Evolutionary conservation across 2,329 filamentous ascomycete species (phyloP), one percentile per base, ranked within the genome.

Genomic region (Ampelomyces quisqualis): DNA sequence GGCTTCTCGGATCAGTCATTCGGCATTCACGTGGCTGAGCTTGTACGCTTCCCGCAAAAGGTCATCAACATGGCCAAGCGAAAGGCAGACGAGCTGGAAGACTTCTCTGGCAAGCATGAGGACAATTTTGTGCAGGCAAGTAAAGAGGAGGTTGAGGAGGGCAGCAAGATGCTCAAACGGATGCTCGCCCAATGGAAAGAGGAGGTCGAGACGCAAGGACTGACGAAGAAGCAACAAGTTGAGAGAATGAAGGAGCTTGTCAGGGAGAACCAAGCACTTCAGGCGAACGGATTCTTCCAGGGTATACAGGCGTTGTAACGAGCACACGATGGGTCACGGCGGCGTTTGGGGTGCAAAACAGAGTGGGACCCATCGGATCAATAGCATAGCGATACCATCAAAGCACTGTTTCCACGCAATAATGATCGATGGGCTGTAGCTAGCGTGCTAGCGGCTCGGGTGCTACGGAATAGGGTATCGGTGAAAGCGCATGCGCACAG

Each of bases 21-120:
- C 67, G 93, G 93, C 57, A 98, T 98, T 57, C 93, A 98, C 70
- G 94, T 98, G 10, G 93, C 93, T 1, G 93, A 98, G 72, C 79
- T 98, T 5, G 93, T 98, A 14, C 83, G 90, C 30, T 98, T 98
- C 73, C 93, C 93, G 0, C 85, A 89, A 57, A 98, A 98, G 73
- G 94, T 98, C 11, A 87, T 98, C 46, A 89, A 90, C 51, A 98
- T 98, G 94, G 93, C 93, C n/a, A 95, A 95, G 73, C 82, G 93
- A 57, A 98, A 98, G 74, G 93, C 93, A 0, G 93, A 97, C 68
- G 94, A 98, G 75, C 77, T 98, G 23, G 93, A 98, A 68, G 93
- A 98, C 67, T 98, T 98, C 59, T 86, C 87, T 0, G 80, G 80
- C 35, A 90, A 90, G 71, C 82, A 88, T 57, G 84, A 87, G 47